Evolutionary conservation across 2,329 filamentous ascomycete species (phyloP), one percentile per base, ranked within the genome.

Genomic region (Fusarium pseudocircinatum): DNA sequence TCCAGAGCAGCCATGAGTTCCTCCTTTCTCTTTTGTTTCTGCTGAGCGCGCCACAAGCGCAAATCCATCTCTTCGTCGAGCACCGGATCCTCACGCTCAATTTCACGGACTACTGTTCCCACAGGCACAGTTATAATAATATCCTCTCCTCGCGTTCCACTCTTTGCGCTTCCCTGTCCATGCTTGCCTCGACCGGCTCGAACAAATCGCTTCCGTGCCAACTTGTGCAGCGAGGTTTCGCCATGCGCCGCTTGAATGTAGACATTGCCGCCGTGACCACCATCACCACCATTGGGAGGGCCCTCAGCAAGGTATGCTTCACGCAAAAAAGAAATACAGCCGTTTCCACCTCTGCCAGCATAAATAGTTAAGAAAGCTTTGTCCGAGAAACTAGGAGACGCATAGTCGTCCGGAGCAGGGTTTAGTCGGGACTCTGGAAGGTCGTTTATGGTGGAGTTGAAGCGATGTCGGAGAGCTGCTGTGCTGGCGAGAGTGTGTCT

Each of bases 231-330:
- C 60, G 94, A 97, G 0, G 95, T 98, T 82, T 98, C 93, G 67
- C 95, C 94, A 61, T 93, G 91, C 4, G 97, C 91, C 13, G 96
- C 95, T 83, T 98, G 96, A 65, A 99, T 97, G 81, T 97, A 98
- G 74, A 99, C 87, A 77, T 93, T 97, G 43, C 96, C 96, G 70
- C 96, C 96, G 63, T 91, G 93, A 9, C 96, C 96, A 46, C 96
- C 96, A 80, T 99, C 95, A 67, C 96, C 96, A 54, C 96, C 96
- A 81, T 99, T 98, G 15, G 96, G 90, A 16, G 96, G 96, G 0
- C 96, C 96, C 73, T 97, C 92, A 49, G 92, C 90, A 36, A 98
- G 87, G 82, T 93, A 98, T 72, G 96, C 96, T 78, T 99, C 96
- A 26, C 96, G 92, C 47, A 97, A 85, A 80, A 98, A 99, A 1